Base-by-base conservation (phyloP, 805 yeast species). In the Ogataea minuta region DNA sequence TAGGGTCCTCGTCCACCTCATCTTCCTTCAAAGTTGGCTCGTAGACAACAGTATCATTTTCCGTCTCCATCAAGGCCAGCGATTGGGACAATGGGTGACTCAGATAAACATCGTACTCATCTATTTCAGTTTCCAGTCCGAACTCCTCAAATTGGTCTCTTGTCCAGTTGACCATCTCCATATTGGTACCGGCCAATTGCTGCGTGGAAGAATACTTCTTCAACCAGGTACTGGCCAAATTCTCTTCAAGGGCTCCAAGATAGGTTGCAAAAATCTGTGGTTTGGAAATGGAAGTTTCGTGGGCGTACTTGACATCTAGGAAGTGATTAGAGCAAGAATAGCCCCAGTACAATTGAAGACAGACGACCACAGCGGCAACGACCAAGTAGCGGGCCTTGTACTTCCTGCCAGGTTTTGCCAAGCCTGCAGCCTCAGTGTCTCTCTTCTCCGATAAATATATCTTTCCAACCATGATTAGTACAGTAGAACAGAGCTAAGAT, bases 1-100 rank as follows among this genome's bases (percentile, higher is more conserved):
- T 72, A 10, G 73, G 69, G 53, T 79, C 84, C 27, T 74, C 75
- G 10, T 56, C 48, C 2, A 57, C 60, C 54, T 44, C 59, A 46
- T 78, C 83, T 46, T 76, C 79, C 33, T 64, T 61, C 36, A 84
- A 63, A 4, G 75, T 60, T 6, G 91, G 84, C 40, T 68, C 64
- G 54, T 70, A 76, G 23, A 70, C 56, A 7, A 74, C 56, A 0
- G 53, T 16, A 5, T 41, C 43, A 23, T 43, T 34, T 9, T 28
- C 27, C 7, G 32, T 31, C 19, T 49, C 38, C 23, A 77, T 44
- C 19, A 84, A 56, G 11, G 62, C 62, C 40, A 84, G 66, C 2
- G 74, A 58, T 54, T 75, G 76, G 31, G 72, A 76, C 1, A 70
- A 58, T 2, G 91, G 93, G 49, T 76, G 76, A 52, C 81, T 79